Evolutionary conservation across 2,329 filamentous ascomycete species (phyloP), one percentile per base, ranked within the genome.

Genomic region (Sphaerulina populicola): DNA sequence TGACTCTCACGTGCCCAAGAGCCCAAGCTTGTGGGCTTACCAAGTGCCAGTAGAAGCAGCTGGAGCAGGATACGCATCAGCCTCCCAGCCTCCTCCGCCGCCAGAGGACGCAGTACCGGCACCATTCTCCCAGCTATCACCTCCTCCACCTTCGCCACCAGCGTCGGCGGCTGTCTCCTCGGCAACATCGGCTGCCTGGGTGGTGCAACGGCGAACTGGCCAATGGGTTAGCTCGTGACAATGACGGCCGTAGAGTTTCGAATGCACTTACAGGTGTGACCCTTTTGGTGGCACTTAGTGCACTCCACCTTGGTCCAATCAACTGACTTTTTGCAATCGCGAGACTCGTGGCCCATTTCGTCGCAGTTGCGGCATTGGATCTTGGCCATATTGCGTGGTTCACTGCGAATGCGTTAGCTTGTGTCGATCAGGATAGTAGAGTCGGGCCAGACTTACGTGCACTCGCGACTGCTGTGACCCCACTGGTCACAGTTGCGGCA

Each of bases 401-500:
- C 30, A 10, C 45, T 47, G 45, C 15, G 37, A 11, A 18, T 21
- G 9, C 33, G 45, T 47, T 47, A 47, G 45, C n/a, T 27, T 30
- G 35, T 47, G 44, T 11, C 8, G 5, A 6, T 31, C 15, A 31
- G 27, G n/a, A 12, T 21, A 11, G n/a, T n/a, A 47, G 12, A n/a
- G 64, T 81, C 71, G 27, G 31, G 12, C 31, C 11, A 9, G 35
- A 47, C 45, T 47, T 47, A 47, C 38, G 83, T 81, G 62, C 82
- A 86, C 61, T 85, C 81, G 37, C 73, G 74, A 31, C 76, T 74
- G 60, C 81, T 14, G 15, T 65, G 30, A 59, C 62, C 9, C 62
- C 70, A 48, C 35, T 51, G 30, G 33, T 66, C 60, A 53, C 66
- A 69, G 53, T 69, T 69, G 47, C 64, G 63, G 59, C 68, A 69